Base-by-base conservation (phyloP, 495 filamentous ascomycete genomes). In the Peziza echinospora region DNA sequence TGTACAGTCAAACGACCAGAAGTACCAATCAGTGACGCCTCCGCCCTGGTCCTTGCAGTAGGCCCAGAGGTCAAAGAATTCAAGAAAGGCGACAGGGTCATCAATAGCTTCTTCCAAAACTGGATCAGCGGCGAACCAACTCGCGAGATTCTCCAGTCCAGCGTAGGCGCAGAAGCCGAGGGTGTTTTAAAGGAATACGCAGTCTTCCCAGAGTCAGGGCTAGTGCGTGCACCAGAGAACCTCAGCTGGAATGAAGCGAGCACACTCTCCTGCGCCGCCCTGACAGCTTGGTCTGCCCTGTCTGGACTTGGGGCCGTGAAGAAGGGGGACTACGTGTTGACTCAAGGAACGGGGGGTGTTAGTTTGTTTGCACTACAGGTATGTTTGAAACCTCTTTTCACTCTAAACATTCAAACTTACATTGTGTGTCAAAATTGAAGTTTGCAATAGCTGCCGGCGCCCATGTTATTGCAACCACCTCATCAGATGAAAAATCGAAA, bases 11-110 rank as follows among this genome's bases (percentile, higher is more conserved):
- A 55, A 5, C 56, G 72, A 24, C 71, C 70, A 24, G 67, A 86
- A 3, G 72, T 86, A 0, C 70, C 80, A 1, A 71, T 58, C 23
- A 86, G 81, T n/a, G 83, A 92, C 55, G 83, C 80, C 47, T 73
- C 84, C 2, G 83, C 82, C 24, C 73, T 73, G 46, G 70, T 92
- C 23, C 57, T 82, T 26, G 73, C 71, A 5, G 71, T 78, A 13
- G 84, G 84, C 26, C 55, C 71, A 19, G 71, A 73, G 47, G 82
- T 85, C 5, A 67, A 64, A 1, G 66, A 70, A 25, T 83, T 81
- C 67, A 70, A 73, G 57, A 68, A 67, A 50, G 78, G 78, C 26
- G 57, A 60, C 49, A 52, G 49, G 11, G 59, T 60, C 41, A 39
- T 51, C 48, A 50, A 57, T 9, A 19, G 47, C 17, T 49, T 62